A percentile compares a stretch with the other conserved stretches of the same genome.
phyloP scores from a whole-genome alignment of 495 filamentous ascomycete species.

The Penicillium angulare region DNA sequence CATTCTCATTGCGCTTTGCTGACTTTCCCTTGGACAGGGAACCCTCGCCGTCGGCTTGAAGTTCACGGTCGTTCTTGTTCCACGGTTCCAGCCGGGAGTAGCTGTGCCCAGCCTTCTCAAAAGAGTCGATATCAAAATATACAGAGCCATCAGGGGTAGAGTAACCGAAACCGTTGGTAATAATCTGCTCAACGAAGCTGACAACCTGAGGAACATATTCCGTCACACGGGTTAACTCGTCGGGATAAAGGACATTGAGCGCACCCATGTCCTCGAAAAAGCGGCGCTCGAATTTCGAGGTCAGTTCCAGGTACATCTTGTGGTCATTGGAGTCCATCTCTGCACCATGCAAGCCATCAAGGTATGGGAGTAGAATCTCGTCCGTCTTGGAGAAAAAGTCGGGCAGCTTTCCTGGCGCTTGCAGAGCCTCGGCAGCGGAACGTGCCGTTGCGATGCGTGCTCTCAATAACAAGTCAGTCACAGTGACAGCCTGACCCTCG shows the following conservation, averaged over 20 bases:
- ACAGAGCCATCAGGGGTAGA: conserved; percentile 77
- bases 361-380: conserved; percentile 79
- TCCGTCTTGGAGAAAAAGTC: conserved; percentile 51
- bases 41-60: conserved; percentile 89
- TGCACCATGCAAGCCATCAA: conserved; percentile 74
- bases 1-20: conserved; percentile 69
- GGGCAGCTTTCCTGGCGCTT: conserved; percentile 26
- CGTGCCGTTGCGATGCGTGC: conserved; percentile 85
- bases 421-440: conserved; percentile 58
- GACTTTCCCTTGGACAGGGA: conserved; percentile 65
- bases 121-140: conserved; percentile 89
- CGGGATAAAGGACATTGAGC: conserved; percentile 81
- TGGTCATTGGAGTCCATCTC: conserved; percentile 74
- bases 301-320: conserved; percentile 75
- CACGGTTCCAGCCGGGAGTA: conserved; percentile 88
- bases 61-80: conserved; percentile 75
- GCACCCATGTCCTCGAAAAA: conserved; percentile 83
- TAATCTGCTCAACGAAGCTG: conserved; percentile 70
- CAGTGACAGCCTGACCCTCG: no score
- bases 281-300: conserved; percentile 74
- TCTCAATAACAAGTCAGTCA: no score
- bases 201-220: conserved; percentile 87
- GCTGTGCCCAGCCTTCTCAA: conserved; percentile 76
- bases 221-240: conserved; percentile 81
- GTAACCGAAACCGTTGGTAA: conserved; percentile 86